A percentile compares a stretch with the other conserved stretches of the same genome.
phyloP scores from a whole-genome alignment of 805 yeast genomes.

The Spathaspora gorwiae region DNA sequence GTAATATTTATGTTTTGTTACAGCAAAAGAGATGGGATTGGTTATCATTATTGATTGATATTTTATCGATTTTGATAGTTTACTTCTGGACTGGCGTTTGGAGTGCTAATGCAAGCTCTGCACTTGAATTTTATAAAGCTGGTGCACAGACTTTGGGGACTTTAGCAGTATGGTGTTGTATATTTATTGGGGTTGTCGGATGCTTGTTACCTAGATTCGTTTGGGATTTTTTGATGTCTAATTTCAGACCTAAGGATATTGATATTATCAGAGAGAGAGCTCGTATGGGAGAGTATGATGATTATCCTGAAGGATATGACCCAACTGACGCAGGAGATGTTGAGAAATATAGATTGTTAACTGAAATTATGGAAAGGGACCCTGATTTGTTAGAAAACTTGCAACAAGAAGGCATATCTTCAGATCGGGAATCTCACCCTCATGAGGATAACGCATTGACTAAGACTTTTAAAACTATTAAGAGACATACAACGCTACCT shows the following conservation, averaged over 20 bases:
- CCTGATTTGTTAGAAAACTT: conserved; percentile 31
- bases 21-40: conserved; percentile 80
- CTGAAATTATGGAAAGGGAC: conserved; percentile 27
- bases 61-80: conserved; percentile 53
- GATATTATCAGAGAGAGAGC: conserved; percentile 68
- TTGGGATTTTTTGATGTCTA: conserved; percentile 44
- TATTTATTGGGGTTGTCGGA: conserved; percentile 49
- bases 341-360: conserved; percentile 33
- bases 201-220: conserved; percentile 61
- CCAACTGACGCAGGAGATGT: conserved; percentile 46
- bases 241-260: conserved; percentile 59
- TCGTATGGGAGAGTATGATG: conserved; percentile 45
- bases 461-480: conserved; percentile 32
- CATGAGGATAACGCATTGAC: conserved; percentile 13
- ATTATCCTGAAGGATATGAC: conserved; percentile 47
- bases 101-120: conserved; percentile 46
- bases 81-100: conserved; percentile 82
- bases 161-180: conserved; percentile 59
- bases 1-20: conserved; percentile 61
- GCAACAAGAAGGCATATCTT: conserved; percentile 22
- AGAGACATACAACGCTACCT: conserved; percentile 25
- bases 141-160: conserved; percentile 63
- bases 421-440: conserved; percentile 2
- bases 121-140: conserved; percentile 60
- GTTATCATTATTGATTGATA: conserved; percentile 49